These are phyloP conservation scores for Hippophae tibetana DNA, from an alignment of 306 rosid genomes.

Conservation along the genomic window DNA sequence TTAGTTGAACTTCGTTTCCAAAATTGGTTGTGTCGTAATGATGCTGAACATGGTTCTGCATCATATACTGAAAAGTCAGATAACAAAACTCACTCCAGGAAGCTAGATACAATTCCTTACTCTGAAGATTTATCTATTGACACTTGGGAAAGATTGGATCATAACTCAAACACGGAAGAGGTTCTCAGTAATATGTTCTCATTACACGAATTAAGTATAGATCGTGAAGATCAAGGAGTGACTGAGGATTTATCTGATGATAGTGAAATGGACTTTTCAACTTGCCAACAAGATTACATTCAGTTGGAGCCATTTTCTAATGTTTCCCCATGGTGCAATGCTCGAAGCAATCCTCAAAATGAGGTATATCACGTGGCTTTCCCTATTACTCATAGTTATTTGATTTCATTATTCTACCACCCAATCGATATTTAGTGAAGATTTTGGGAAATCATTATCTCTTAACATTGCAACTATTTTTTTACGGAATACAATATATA, in stretches of 20 bases:
- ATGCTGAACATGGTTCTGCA: slow-evolving; percentile 33
- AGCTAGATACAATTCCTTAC: slow-evolving; percentile 28
- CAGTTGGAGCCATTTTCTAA: slow-evolving; percentile 20
- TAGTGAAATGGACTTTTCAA: slow-evolving; percentile 39
- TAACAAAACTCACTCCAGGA: slow-evolving; percentile 25
- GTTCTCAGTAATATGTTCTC: slow-evolving; percentile 37
- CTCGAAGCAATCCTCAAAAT: slow-evolving; percentile 30
- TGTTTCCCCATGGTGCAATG: slow-evolving; percentile 31
- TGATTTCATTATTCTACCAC: background rate
- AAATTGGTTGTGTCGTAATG: slow-evolving; percentile 51
- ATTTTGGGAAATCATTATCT: background rate
- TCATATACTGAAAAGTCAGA: slow-evolving; percentile 38
- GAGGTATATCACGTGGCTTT: slow-evolving; percentile 40
- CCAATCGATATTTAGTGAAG: background rate
- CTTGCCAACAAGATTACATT: slow-evolving; percentile 32
- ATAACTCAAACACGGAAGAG: slow-evolving; percentile 31
- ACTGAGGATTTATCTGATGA: slow-evolving; percentile 60
- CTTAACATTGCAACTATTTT: background rate
- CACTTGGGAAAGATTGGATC: slow-evolving; percentile 26
- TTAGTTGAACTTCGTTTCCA: slow-evolving; percentile 74
- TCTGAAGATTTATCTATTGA: slow-evolving; percentile 24
- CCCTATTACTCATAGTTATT: background rate
- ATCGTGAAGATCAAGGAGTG: slow-evolving; percentile 43
- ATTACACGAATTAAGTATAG: slow-evolving; percentile 28
- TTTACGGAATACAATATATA: background rate